Conservation (phyloP, 176 grass and related monocot genomes). For the Phragmites australis region DNA sequence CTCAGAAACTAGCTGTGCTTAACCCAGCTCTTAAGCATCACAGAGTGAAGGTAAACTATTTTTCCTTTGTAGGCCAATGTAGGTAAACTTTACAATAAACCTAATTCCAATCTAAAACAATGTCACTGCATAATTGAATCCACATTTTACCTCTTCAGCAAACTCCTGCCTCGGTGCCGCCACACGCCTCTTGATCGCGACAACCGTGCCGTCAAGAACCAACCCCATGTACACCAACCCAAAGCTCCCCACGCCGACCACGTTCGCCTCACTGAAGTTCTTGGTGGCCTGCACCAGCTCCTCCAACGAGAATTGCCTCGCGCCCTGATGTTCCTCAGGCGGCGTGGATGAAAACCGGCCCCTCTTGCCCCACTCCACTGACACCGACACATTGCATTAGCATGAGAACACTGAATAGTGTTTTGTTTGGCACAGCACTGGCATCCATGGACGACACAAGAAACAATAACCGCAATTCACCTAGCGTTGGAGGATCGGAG, state of each 20-base stretch:
- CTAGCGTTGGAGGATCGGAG: constrained; percentile 82
- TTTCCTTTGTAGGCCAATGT: neutral
- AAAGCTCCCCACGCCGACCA: constrained; percentile 80
- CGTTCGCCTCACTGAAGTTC: constrained; percentile 69
- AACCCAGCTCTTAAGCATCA: neutral
- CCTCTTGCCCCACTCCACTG: constrained; percentile 85
- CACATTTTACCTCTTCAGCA: constrained; percentile 72
- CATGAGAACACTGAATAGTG: neutral
- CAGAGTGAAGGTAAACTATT: neutral
- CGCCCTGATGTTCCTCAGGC: constrained; percentile 37
- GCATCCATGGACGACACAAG: constrained; percentile 6
- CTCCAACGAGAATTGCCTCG: constrained; percentile 68
- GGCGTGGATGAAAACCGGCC: constrained; percentile 49
- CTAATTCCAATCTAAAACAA: neutral
- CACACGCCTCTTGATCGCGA: constrained; percentile 76
- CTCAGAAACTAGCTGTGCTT: constrained; percentile 9
- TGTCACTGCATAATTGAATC: constrained; percentile 11
- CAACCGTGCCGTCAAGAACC: constrained; percentile 83
- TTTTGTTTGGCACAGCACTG: neutral
- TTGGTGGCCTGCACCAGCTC: constrained; percentile 85
- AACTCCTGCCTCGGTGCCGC: constrained; percentile 55
- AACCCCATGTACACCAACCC: constrained; percentile 92
- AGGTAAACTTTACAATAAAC: neutral
- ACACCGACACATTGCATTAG: neutral
- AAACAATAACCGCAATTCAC: constrained; percentile 37